Base-by-base conservation (phyloP, 768 basidiomycete species). In the Lactarius evosmus region DNA sequence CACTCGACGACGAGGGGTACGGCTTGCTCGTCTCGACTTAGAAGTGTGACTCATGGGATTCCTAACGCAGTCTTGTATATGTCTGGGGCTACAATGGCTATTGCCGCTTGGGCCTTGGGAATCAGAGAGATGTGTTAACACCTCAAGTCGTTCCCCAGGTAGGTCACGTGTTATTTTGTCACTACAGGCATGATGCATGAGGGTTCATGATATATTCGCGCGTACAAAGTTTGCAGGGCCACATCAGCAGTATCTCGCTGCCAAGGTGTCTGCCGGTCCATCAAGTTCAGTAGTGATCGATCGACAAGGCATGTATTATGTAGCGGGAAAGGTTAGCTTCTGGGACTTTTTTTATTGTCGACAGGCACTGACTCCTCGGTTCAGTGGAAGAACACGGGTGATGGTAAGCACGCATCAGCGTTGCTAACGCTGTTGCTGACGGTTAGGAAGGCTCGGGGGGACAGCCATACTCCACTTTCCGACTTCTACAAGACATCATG, bases 321-420 rank as follows among this genome's bases (percentile, higher is more conserved):
- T 89, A 85, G 89, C 88, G 49, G 91, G 88, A 40, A 94, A 89
- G 79, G 88, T 84, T 68, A 69, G 70, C 40, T 22, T 40, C 34
- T 19, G 25, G 17, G 11, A 27, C 46, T 14, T 22, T 32, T 30
- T 49, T 25, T 17, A 11, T 34, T 6, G 53, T 27, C 44, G 16
- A 46, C 16, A 58, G 9, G 34, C 30, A 32, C n/a, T 57, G 30
- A 56, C 40, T 58, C 49, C 22, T 36, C 58, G 32, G 71, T 44
- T 16, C 73, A 94, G 85, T 98, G 92, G 91, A 98, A 98, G 75
- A 91, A 87, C 67, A 94, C 93, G 7, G 95, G 95, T 12, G 95
- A 97, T 75, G 95, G 94, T 84, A 69, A 58, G 76, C 69, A 25
- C 34, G 50, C 19, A 11, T 50, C 41, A 44, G 14, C 41, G 34